Conservation (phyloP, 2,329 filamentous ascomycete species). For the Hymenotorrendiella dingleyae region DNA sequence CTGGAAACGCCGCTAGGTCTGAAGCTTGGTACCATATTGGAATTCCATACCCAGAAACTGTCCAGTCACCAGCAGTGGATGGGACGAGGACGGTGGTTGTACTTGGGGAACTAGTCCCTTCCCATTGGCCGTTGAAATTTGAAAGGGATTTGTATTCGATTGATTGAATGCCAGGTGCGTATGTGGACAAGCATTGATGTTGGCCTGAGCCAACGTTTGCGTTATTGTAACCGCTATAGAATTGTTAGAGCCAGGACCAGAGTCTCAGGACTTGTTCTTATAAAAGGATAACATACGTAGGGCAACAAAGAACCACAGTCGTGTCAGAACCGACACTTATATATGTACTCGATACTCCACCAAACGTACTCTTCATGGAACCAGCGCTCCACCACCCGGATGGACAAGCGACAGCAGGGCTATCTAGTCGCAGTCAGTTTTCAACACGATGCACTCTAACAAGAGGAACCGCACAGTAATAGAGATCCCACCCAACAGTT, state of each 20-base stretch:
- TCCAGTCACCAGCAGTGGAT: background rate
- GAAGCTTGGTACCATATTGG: conserved; percentile 6
- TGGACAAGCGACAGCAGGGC: conserved; percentile 1
- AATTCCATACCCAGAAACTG: conserved; percentile 2
- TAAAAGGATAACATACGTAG: background rate
- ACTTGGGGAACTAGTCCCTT: background rate
- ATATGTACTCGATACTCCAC: background rate
- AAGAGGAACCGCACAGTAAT: background rate
- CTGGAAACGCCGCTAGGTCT: background rate
- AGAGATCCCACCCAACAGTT: background rate
- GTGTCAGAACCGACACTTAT: background rate
- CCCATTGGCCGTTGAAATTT: background rate
- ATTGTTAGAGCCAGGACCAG: background rate
- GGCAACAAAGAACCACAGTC: background rate
- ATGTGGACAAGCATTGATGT: background rate
- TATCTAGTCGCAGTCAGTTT: background rate
- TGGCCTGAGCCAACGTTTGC: no score
- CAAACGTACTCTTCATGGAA: background rate
- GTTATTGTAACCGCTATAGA: no score
- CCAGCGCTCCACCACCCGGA: background rate
- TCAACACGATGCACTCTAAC: no score
- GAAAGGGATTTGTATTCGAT: background rate
- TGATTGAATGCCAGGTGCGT: background rate
- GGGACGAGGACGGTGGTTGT: background rate
- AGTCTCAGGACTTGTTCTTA: background rate